Conservation (phyloP, 805 yeast genomes). For the Ogataea pignaliae region DNA sequence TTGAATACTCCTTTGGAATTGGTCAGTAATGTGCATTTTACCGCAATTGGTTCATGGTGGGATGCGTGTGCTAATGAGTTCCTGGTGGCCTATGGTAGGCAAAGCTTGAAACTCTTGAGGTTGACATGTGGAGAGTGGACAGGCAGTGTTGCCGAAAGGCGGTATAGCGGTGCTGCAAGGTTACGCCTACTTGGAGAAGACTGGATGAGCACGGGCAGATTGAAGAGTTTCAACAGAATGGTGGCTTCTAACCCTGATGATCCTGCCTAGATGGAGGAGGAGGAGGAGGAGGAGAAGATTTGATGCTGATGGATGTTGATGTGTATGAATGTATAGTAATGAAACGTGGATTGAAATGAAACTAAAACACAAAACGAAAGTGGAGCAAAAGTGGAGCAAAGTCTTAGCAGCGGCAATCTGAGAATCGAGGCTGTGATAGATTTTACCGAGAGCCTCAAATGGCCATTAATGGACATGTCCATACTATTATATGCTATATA, state of each 20-base stretch:
- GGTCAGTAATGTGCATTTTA: constrained; percentile 65
- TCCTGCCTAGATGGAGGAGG: constrained; percentile 12
- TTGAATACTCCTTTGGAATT: constrained; percentile 50
- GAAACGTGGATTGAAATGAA: too few species aligned
- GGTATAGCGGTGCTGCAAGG: constrained; percentile 75
- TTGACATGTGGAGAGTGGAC: constrained; percentile 51
- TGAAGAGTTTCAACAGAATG: constrained; percentile 44
- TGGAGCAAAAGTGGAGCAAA: too few species aligned
- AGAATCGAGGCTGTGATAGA: too few species aligned
- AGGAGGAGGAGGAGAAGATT: too few species aligned
- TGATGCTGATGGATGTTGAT: neutral
- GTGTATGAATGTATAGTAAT: neutral
- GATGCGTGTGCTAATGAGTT: constrained; percentile 69
- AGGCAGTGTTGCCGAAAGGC: constrained; percentile 41
- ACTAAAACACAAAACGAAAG: too few species aligned
- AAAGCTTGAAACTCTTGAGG: constrained; percentile 58
- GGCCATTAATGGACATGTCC: too few species aligned
- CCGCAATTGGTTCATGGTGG: constrained; percentile 84
- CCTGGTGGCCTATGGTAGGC: constrained; percentile 55
- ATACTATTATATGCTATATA: too few species aligned
- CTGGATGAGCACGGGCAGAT: constrained; percentile 46
- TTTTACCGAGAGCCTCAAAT: too few species aligned
- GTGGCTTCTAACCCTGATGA: constrained; percentile 9
- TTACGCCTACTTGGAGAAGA: constrained; percentile 76
- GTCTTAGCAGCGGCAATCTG: too few species aligned